Evolutionary conservation across 2,329 filamentous ascomycete species (phyloP).

Genomic region (Penicillium aurantiogriseum): DNA sequence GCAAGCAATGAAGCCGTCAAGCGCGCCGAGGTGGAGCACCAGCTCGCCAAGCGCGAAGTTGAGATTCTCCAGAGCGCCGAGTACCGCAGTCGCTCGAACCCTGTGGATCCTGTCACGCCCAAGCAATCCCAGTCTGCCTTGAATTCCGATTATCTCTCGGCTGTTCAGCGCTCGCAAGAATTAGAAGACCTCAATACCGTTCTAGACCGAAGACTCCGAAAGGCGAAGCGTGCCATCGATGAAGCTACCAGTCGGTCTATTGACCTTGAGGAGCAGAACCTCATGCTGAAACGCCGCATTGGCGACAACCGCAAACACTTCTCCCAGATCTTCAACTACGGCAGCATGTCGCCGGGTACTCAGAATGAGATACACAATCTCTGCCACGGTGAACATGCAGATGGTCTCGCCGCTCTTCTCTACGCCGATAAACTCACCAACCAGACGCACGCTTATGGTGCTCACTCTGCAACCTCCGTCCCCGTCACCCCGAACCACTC

Average conservation of each 20-base stretch:
- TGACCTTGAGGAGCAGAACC: slow-evolving; percentile 70
- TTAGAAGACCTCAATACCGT: slow-evolving; percentile 65
- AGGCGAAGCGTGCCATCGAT: slow-evolving; percentile 75
- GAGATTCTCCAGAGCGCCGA: slow-evolving; percentile 77
- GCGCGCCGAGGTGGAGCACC: slow-evolving; percentile 84
- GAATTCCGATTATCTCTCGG: slow-evolving; percentile 58
- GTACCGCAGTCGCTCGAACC: slow-evolving; percentile 61
- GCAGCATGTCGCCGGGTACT: slow-evolving; percentile 63
- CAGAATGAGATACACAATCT: slow-evolving; percentile 49
- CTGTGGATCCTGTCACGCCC: slow-evolving; percentile 46
- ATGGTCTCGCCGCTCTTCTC: slow-evolving; percentile 39
- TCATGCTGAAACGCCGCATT: slow-evolving; percentile 76
- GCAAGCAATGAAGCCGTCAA: slow-evolving; percentile 83
- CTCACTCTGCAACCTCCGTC: slow-evolving; percentile 60
- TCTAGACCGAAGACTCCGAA: slow-evolving; percentile 64
- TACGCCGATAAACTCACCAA: slow-evolving; percentile 42
- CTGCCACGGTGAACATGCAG: slow-evolving; percentile 34
- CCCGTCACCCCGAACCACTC: slow-evolving; percentile 69
- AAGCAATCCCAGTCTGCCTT: slow-evolving; percentile 41
- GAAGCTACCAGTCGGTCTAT: slow-evolving; percentile 73
- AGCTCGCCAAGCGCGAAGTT: slow-evolving; percentile 85
- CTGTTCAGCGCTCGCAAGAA: slow-evolving; percentile 61
- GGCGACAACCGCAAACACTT: slow-evolving; percentile 87
- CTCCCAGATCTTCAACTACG: slow-evolving; percentile 72
- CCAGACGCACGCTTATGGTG: slow-evolving; percentile 27